Base-by-base conservation (phyloP, 75 land plant genomes). In the Isoetes taiwanensis region DNA sequence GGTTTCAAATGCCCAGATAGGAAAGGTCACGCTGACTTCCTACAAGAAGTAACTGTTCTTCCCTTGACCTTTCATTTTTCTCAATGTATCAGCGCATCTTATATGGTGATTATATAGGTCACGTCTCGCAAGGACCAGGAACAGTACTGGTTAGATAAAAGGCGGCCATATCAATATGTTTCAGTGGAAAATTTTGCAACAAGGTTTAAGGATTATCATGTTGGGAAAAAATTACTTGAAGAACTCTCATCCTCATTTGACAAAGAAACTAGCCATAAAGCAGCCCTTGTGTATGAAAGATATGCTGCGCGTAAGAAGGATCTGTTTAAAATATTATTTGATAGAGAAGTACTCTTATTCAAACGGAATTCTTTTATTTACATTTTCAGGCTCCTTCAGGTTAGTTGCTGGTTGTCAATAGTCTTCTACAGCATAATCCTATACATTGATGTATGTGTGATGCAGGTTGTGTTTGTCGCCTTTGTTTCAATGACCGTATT, bases 1-100 rank as follows among this genome's bases (percentile, higher is more conserved):
- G 95, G 95, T 16, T 88, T 88, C 68, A 84, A 71, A 64, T 88
- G 95, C 52, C 95, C 95, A 0, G 82, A 81, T 23, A 78, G 95
- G 30, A 87, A 87, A 56, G 93, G 79, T 28, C 76, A 77, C 27
- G 93, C 93, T 28, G 88, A 81, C 30, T 84, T 83, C 33, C 54
- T 87, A 25, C 85, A 81, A 57, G 93, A 87, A 69, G 91, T 87
- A 64, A 58, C 16, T 33, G 1, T 23, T 61, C 19, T 52, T 24
- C 23, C 12, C 2, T 24, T 28, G 14, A 56, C n/a, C 3, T 43
- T 5, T 43, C 6, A 5, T 43, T 8, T 5, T 43, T 43, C 16
- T 16, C 8, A 5, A 9, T 23, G 23, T 9, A 4, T 46, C 16
- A 17, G 4, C 19, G 43, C 16, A n/a, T 6, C 26, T 54, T 3